phyloP scores from a whole-genome alignment of 2,329 filamentous ascomycete genomes.

The Hypoxylon sp. region DNA sequence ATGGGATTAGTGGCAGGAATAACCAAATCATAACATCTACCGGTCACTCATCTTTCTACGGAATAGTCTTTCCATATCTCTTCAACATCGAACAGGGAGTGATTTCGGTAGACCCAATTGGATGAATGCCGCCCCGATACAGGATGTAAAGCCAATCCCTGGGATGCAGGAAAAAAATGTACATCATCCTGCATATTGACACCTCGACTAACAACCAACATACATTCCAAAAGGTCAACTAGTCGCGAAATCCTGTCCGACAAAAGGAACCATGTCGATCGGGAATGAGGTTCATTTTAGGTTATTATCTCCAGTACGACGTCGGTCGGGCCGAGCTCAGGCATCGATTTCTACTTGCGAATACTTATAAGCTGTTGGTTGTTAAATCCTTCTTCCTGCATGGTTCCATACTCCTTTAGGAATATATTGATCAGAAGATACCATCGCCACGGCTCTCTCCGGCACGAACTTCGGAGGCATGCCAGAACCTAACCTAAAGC shows the following conservation, averaged over 20 bases:
- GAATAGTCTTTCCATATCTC: too few relatives aligned
- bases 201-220: background rate
- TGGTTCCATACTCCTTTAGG: conserved; percentile 3
- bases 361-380: conserved; percentile 5
- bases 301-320: conserved; percentile 11
- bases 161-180: background rate
- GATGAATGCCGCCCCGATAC: background rate
- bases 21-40: background rate
- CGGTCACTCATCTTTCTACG: too few relatives aligned
- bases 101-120: background rate
- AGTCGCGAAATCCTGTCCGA: conserved; percentile 1
- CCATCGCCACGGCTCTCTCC: background rate
- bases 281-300: conserved; percentile 19
- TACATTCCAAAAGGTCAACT: background rate
- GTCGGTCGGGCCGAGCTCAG: conserved; percentile 10
- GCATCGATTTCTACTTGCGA: background rate
- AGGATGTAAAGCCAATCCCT: background rate
- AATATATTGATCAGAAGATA: background rate
- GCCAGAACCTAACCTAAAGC: background rate
- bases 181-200: background rate
- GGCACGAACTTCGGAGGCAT: background rate
- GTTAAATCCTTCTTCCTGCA: conserved; percentile 12
- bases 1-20: background rate
- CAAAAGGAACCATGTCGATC: conserved; percentile 4
- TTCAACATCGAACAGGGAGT: background rate